Evolutionary conservation across 2,329 filamentous ascomycete genomes (phyloP).

Genomic region (Clathrospora elynae): DNA sequence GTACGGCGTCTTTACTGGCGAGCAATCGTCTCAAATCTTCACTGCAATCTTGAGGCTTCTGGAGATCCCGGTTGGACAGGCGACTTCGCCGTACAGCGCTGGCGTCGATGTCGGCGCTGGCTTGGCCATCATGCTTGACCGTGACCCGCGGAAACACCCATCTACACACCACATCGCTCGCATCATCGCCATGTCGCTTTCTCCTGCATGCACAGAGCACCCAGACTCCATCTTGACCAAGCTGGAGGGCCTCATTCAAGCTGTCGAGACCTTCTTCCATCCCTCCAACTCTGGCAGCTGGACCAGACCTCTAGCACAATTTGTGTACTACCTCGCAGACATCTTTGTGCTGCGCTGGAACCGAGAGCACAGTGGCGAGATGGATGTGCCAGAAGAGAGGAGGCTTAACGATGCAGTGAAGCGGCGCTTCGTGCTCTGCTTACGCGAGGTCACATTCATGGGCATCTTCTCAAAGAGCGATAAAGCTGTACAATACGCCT

Average conservation of each 20-base stretch:
- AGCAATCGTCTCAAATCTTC: slow-evolving; percentile 91
- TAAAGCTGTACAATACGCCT: slow-evolving; percentile 87
- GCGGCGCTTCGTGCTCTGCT: slow-evolving; percentile 82
- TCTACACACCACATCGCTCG: slow-evolving; percentile 89
- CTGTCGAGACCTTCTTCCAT: slow-evolving; percentile 97
- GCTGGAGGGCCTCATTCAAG: slow-evolving; percentile 89
- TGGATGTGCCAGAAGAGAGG: slow-evolving; percentile 80
- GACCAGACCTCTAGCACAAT: slow-evolving; percentile 87
- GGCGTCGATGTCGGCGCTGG: slow-evolving; percentile 82
- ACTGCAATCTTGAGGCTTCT: slow-evolving; percentile 86
- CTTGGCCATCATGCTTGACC: slow-evolving; percentile 82
- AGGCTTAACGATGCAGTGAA: slow-evolving; percentile 81
- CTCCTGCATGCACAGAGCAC: slow-evolving; percentile 77
- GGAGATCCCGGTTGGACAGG: slow-evolving; percentile 95
- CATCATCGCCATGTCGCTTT: slow-evolving; percentile 91
- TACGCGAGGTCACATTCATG: slow-evolving; percentile 96
- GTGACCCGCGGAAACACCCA: slow-evolving; percentile 92
- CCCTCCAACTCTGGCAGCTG: slow-evolving; percentile 93
- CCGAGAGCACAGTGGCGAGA: slow-evolving; percentile 87
- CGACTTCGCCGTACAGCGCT: slow-evolving; percentile 84
- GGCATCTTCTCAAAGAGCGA: slow-evolving; percentile 95
- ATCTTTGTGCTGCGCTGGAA: slow-evolving; percentile 99
- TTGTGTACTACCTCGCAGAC: slow-evolving; percentile 90
- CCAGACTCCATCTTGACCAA: slow-evolving; percentile 80
- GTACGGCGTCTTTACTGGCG: slow-evolving; percentile 87